A percentile compares a stretch with the other conserved stretches of the same genome.
phyloP scores from a whole-genome alignment of 495 filamentous ascomycete genomes.

The Haplographium delicatum region DNA sequence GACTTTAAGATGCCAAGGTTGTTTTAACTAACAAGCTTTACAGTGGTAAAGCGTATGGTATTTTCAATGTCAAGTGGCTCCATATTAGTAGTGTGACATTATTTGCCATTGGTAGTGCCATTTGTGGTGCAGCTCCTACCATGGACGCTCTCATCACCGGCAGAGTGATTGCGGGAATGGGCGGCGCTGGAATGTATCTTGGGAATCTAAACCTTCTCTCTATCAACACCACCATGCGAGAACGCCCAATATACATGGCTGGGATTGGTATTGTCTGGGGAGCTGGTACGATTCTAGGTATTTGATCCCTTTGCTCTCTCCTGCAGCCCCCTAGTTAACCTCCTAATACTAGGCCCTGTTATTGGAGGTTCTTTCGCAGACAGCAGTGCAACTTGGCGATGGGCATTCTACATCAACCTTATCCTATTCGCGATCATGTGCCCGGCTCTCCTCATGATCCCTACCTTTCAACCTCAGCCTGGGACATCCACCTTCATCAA shows the following conservation, averaged over 20 bases:
- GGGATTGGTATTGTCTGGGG: slow-evolving; percentile 40
- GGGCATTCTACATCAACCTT: slow-evolving; percentile 27
- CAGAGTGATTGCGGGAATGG: slow-evolving; percentile 34
- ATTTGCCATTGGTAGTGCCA: slow-evolving; percentile 46
- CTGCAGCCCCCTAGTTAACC: no score
- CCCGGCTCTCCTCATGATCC: slow-evolving; percentile 10
- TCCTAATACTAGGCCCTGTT: no score
- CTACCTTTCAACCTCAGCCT: slow-evolving; percentile 5
- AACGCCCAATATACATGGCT: slow-evolving; percentile 41
- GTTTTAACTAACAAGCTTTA: neutral
- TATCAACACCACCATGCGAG: slow-evolving; percentile 30
- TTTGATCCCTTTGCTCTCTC: no score
- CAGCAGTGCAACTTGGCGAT: slow-evolving; percentile 36
- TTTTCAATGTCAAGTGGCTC: slow-evolving; percentile 48
- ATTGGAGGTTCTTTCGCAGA: slow-evolving; percentile 37
- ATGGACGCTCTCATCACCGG: slow-evolving; percentile 49
- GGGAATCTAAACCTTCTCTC: slow-evolving; percentile 30
- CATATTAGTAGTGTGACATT: slow-evolving; percentile 39
- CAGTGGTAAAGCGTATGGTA: slow-evolving; percentile 35
- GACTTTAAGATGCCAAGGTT: neutral
- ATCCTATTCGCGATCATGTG: neutral
- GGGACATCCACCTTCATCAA: neutral
- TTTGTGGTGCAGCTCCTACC: slow-evolving; percentile 50
- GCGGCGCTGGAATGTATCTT: slow-evolving; percentile 48
- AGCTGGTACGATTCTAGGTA: slow-evolving; percentile 38